Conservation (phyloP, 2,329 filamentous ascomycete genomes). For the Curvularia lunata region DNA sequence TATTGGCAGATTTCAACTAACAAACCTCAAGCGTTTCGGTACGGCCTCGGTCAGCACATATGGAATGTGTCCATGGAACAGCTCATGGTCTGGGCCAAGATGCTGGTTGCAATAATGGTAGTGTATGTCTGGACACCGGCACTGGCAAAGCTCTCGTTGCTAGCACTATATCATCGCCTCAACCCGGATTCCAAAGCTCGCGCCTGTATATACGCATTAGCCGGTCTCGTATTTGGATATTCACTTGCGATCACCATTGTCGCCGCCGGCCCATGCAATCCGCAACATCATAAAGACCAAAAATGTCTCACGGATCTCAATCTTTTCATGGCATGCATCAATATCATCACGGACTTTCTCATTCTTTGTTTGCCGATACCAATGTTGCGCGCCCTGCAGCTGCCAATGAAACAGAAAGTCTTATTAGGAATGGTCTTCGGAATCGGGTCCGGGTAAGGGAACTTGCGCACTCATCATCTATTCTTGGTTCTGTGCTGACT, state of each 20-base stretch:
- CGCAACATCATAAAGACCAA: conserved; percentile 16
- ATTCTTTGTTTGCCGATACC: conserved; percentile 40
- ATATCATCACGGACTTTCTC: conserved; percentile 46
- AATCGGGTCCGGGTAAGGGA: conserved; percentile 31
- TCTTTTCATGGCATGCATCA: conserved; percentile 33
- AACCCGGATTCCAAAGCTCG: conserved; percentile 19
- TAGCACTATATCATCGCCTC: conserved; percentile 29
- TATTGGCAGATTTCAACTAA: conserved; percentile 6
- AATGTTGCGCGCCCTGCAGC: conserved; percentile 30
- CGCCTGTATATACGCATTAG: conserved; percentile 20
- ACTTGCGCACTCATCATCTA: background rate
- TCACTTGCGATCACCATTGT: conserved; percentile 27
- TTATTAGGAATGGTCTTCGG: conserved; percentile 39
- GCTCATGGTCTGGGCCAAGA: conserved; percentile 15
- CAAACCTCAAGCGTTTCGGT: conserved; percentile 19
- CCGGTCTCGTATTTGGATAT: conserved; percentile 24
- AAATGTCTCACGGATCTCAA: conserved; percentile 27
- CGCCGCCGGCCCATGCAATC: conserved; percentile 27
- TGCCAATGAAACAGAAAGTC: conserved; percentile 36
- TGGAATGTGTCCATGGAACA: conserved; percentile 25
- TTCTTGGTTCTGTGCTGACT: conserved; percentile 1
- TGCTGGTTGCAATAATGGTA: conserved; percentile 24
- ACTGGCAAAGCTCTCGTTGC: conserved; percentile 29
- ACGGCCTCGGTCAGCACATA: conserved; percentile 28
- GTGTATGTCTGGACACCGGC: conserved; percentile 32